Evolutionary conservation across 768 basidiomycete genomes (phyloP).

Genomic region (Pulveroboletus sp.): DNA sequence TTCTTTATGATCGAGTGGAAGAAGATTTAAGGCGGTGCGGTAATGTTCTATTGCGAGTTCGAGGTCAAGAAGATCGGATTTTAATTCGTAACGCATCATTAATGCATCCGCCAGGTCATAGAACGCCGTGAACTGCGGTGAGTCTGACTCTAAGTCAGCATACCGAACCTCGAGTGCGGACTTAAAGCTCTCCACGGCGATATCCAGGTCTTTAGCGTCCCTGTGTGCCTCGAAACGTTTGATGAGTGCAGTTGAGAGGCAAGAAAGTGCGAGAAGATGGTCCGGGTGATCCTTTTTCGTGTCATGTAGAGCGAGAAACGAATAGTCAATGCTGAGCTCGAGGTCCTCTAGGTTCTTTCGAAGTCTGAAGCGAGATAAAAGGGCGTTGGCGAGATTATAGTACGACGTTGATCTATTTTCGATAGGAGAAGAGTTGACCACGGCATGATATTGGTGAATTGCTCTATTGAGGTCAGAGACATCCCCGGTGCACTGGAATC

Average conservation of each 20-base stretch:
- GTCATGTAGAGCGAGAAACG: slow-evolving; percentile 14
- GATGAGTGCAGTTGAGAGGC: slow-evolving; percentile 23
- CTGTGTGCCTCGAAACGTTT: slow-evolving; percentile 18
- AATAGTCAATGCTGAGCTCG: slow-evolving; percentile 21
- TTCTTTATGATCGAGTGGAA: slow-evolving; percentile 14
- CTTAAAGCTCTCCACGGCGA: slow-evolving; percentile 24
- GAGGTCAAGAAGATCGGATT: slow-evolving; percentile 22
- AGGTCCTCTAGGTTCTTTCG: slow-evolving; percentile 19
- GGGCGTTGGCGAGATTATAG: slow-evolving; percentile 31
- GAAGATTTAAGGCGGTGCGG: slow-evolving; percentile 16
- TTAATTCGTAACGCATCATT: slow-evolving; percentile 24
- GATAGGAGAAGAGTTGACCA: slow-evolving; percentile 15
- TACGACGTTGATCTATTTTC: slow-evolving; percentile 19
- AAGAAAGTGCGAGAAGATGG: slow-evolving; percentile 15
- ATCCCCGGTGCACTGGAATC: slow-evolving; percentile 22
- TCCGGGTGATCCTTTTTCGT: slow-evolving; percentile 18
- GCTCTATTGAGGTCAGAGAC: slow-evolving; percentile 21
- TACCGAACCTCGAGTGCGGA: slow-evolving; percentile 18
- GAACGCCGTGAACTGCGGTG: slow-evolving; percentile 12
- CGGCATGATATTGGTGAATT: slow-evolving; percentile 21
- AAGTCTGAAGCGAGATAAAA: slow-evolving; percentile 28
- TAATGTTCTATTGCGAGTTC: slow-evolving; percentile 27
- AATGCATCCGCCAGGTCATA: slow-evolving; percentile 30
- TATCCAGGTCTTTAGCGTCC: slow-evolving; percentile 24
- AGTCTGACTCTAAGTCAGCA: slow-evolving; percentile 9